These are phyloP conservation scores for Lentinula boryana DNA, from an alignment of 768 basidiomycete species.

Conservation along the genomic window DNA sequence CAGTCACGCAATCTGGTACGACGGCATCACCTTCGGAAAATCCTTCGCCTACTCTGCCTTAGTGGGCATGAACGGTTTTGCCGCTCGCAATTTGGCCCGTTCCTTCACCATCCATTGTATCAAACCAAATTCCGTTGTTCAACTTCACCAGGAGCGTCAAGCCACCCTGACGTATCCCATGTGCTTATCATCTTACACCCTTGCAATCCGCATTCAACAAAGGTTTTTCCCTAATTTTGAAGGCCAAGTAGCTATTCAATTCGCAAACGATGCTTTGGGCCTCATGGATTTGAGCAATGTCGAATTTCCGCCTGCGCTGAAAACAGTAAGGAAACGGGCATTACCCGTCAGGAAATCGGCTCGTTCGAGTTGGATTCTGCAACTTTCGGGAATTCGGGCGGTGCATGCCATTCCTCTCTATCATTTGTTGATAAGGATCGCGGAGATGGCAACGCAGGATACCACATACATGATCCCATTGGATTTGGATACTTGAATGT, in stretches of 20 bases:
- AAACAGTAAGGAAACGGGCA: too few species aligned
- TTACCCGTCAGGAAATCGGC: background rate
- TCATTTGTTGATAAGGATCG: background rate
- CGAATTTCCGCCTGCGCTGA: background rate
- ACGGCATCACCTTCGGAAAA: background rate
- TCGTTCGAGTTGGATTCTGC: background rate
- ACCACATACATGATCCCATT: background rate
- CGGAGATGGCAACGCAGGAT: background rate
- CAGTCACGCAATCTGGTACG: background rate
- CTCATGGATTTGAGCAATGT: background rate
- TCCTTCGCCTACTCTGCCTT: background rate
- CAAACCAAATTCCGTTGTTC: background rate
- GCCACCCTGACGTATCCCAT: background rate
- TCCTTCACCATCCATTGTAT: background rate
- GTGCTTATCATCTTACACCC: background rate
- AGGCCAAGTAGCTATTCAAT: background rate
- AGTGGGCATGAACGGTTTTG: background rate
- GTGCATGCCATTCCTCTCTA: background rate
- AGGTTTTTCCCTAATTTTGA: background rate
- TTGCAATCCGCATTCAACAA: background rate
- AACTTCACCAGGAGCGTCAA: background rate
- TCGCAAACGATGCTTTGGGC: background rate
- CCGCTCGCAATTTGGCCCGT: background rate
- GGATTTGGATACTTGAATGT: background rate
- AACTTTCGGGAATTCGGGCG: background rate